Evolutionary conservation across 192 early-diverging fungal genomes (phyloP).

Genomic region (Phycomyces blakesleeanus): DNA sequence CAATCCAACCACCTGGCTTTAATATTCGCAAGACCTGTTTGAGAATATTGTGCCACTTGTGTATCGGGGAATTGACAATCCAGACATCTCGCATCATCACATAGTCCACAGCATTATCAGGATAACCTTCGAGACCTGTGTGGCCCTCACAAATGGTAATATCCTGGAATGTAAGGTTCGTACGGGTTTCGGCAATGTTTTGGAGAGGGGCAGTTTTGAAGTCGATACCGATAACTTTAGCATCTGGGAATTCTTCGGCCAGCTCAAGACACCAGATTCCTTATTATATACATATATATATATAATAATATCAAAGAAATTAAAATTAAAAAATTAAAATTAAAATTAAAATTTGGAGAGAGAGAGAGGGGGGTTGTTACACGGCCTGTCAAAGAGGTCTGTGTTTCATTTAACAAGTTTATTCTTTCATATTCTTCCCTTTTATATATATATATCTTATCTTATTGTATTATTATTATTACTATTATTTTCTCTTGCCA

Average conservation of each 20-base stretch:
- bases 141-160: neutral
- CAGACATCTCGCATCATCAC: constrained; percentile 20
- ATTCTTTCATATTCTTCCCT: neutral
- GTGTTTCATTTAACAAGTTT: neutral
- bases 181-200: neutral
- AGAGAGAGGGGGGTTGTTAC: neutral
- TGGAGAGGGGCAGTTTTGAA: neutral
- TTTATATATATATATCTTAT: too few species aligned
- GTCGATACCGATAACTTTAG: constrained; percentile 19
- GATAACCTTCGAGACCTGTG: constrained; percentile 13
- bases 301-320: too few species aligned
- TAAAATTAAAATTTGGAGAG: neutral
- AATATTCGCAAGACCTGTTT: constrained; percentile 23
- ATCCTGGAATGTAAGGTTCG: constrained; percentile 14
- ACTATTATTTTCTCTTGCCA: too few species aligned
- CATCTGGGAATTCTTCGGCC: constrained; percentile 23
- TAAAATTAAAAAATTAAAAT: too few species aligned
- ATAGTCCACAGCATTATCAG: constrained; percentile 12
- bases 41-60: constrained; percentile 21
- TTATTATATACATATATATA: too few species aligned
- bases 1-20: constrained; percentile 28
- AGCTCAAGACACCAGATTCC: constrained; percentile 31
- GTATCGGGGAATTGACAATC: constrained; percentile 4
- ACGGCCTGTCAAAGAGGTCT: neutral
- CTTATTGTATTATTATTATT: too few species aligned